Percentiles rank a stretch among this genome's conserved stretches.
Conservation (phyloP, 768 basidiomycete genomes). For the Rhodotorula toruloides region DNA sequence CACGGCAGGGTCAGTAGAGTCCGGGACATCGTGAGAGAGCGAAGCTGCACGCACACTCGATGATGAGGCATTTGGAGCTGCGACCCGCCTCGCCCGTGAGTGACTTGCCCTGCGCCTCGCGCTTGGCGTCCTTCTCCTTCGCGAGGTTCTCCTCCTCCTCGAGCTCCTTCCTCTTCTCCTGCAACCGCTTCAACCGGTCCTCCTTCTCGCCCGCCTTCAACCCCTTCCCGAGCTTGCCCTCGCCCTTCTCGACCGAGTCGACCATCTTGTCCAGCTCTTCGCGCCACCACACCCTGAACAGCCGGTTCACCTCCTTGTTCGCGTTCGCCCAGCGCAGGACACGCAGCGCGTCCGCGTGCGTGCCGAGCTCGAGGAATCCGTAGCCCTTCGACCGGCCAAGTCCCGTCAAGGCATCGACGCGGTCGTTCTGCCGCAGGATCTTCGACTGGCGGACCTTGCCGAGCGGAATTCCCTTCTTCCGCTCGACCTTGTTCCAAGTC, state of each 20-base stretch:
- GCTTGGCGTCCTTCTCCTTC: conserved; percentile 28
- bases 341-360: conserved; percentile 81
- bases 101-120: conserved; percentile 33
- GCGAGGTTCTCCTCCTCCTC: conserved; percentile 37
- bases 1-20: not conserved
- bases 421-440: conserved; percentile 80
- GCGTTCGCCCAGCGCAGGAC: conserved; percentile 93
- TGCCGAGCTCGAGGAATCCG: conserved; percentile 85
- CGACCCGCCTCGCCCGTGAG: conserved; percentile 32
- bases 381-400: conserved; percentile 88
- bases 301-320: conserved; percentile 59
- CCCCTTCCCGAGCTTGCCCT: conserved; percentile 34
- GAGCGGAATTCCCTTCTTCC: conserved; percentile 48
- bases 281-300: conserved; percentile 80
- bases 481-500: conserved; percentile 41
- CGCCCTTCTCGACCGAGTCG: conserved; percentile 43
- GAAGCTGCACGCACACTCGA: conserved; percentile 29
- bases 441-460: conserved; percentile 79
- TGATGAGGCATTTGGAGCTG: conserved; percentile 33
- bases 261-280: conserved; percentile 57
- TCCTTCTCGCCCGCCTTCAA: conserved; percentile 32
- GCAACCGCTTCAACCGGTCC: conserved; percentile 28
- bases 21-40: no score
- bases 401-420: conserved; percentile 79
- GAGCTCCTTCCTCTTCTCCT: conserved; percentile 35